phyloP scores from a whole-genome alignment of 2,329 filamentous ascomycete genomes.

The Lachnellula suecica region DNA sequence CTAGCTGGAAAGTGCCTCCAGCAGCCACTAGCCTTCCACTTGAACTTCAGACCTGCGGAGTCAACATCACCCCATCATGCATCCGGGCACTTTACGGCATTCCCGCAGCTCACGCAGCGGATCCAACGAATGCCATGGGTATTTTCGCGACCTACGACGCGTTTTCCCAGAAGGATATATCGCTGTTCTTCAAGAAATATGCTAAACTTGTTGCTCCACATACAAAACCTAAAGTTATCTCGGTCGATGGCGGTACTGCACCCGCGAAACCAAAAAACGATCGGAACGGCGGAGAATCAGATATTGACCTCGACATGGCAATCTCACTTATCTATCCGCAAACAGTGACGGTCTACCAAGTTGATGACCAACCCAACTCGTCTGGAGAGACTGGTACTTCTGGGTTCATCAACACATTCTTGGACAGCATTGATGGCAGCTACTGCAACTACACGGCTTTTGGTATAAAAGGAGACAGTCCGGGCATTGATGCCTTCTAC shows the following conservation, averaged over 20 bases:
- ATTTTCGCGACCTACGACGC: not conserved
- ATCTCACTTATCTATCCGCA: slow-evolving; percentile 51
- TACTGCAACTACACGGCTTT: slow-evolving; percentile 7
- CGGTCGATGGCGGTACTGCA: not conserved
- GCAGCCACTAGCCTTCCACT: slow-evolving; percentile 2
- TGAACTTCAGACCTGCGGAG: slow-evolving; percentile 14
- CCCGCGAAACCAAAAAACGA: not conserved
- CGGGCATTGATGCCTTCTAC: slow-evolving; percentile 8
- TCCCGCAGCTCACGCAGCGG: slow-evolving; percentile 11
- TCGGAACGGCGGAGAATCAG: slow-evolving; percentile 6
- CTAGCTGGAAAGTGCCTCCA: not conserved
- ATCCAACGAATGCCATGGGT: not conserved
- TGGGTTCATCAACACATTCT: slow-evolving; percentile 23
- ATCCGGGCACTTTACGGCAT: slow-evolving; percentile 35
- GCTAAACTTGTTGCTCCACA: not conserved
- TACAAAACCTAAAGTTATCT: not conserved
- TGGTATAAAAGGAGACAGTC: slow-evolving; percentile 5
- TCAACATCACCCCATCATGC: slow-evolving; percentile 19
- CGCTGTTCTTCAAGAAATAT: not conserved
- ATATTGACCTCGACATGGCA: slow-evolving; percentile 49
- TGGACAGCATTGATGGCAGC: slow-evolving; percentile 38
- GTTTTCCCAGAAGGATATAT: not conserved
- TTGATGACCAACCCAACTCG: slow-evolving; percentile 7
- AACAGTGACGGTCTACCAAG: slow-evolving; percentile 46
- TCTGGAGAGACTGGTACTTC: slow-evolving; percentile 29